Evolutionary conservation across 192 early-diverging fungal genomes (phyloP).

Genomic region (Mortierella antarctica): DNA sequence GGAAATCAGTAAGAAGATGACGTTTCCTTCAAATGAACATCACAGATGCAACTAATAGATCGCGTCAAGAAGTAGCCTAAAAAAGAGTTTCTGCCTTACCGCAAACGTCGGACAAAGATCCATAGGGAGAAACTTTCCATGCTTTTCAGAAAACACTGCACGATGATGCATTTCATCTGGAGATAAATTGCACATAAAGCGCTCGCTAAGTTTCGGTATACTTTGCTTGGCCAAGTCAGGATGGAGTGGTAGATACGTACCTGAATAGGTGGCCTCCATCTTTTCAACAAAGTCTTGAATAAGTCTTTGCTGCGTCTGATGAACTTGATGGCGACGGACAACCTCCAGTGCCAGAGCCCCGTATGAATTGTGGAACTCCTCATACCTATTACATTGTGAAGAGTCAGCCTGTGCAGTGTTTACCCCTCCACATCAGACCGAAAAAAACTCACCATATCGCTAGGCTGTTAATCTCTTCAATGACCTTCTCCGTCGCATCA

Average conservation of each 20-base stretch:
- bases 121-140: constrained; percentile 43
- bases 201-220: background rate
- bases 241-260: background rate
- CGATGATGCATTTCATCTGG: constrained; percentile 35
- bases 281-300: constrained; percentile 29
- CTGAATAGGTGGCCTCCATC: constrained; percentile 17
- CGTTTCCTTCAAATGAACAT: background rate
- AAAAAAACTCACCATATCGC: constrained; percentile 38
- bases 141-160: constrained; percentile 32
- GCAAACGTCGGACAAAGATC: constrained; percentile 46
- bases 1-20: background rate
- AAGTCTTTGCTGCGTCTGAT: constrained; percentile 18
- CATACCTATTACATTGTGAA: constrained; percentile 29
- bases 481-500: constrained; percentile 36
- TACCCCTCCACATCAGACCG: too few species aligned
- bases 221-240: background rate
- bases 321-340: constrained; percentile 40
- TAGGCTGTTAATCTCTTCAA: constrained; percentile 33
- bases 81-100: constrained; percentile 11
- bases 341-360: constrained; percentile 48
- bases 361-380: constrained; percentile 52
- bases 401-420: too few species aligned
- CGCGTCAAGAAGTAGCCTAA: too few species aligned
- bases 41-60: background rate
- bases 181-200: background rate